Evolutionary conservation across 768 basidiomycete genomes (phyloP).

Genomic region (Kwoniella dendrophila): DNA sequence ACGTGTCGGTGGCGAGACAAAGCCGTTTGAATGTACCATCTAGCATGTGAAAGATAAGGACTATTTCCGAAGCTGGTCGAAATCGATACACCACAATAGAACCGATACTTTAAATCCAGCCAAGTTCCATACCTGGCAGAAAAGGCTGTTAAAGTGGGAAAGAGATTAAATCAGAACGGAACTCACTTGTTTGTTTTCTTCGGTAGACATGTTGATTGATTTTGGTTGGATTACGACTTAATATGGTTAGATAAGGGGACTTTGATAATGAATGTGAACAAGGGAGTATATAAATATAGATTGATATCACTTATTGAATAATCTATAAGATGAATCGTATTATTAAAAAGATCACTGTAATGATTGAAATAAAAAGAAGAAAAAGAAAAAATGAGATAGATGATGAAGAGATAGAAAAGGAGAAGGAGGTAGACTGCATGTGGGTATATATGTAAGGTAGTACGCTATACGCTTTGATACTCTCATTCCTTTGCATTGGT

Average conservation of each 20-base stretch:
- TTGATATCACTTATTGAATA: not conserved
- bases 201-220: slow-evolving; percentile 26
- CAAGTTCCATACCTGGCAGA: too few relatives aligned
- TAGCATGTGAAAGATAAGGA: not conserved
- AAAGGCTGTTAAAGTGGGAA: not conserved
- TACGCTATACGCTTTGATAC: slow-evolving; percentile 9
- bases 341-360: not conserved
- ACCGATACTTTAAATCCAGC: not conserved
- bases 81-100: not conserved
- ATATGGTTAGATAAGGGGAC: not conserved
- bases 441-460: not conserved
- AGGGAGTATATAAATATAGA: not conserved
- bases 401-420: not conserved
- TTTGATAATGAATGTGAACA: slow-evolving; percentile 19
- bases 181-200: slow-evolving; percentile 26
- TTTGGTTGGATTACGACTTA: not conserved
- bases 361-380: slow-evolving; percentile 3
- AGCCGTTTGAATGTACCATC: not conserved
- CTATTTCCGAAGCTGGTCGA: not conserved
- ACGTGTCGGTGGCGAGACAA: too few relatives aligned
- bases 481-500: not conserved
- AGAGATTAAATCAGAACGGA: not conserved
- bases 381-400: slow-evolving; percentile 6
- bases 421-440: not conserved
- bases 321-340: not conserved